phyloP scores from a whole-genome alignment of 2,329 filamentous ascomycete genomes.

The Ophiocordyceps camponoti-leonardi region DNA sequence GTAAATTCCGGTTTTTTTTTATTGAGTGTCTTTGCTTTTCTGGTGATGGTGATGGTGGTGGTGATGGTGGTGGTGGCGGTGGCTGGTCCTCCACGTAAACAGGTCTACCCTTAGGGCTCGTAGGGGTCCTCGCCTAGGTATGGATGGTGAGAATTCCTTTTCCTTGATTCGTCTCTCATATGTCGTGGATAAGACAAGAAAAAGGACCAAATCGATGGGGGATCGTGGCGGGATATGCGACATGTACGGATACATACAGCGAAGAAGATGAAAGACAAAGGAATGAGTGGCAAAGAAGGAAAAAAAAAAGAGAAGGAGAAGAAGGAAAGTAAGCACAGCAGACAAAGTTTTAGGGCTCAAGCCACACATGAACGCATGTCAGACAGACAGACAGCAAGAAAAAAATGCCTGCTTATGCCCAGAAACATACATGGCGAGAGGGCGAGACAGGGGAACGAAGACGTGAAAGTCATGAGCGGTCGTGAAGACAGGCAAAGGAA shows the following conservation, averaged over 20 bases:
- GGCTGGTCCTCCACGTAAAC: too few species aligned
- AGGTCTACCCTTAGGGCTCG: too few species aligned
- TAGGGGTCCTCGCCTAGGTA: too few species aligned
- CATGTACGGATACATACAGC: not conserved
- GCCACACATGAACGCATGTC: too few species aligned
- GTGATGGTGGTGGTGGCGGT: too few species aligned
- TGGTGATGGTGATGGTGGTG: too few species aligned
- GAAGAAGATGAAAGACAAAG: constrained; percentile 1
- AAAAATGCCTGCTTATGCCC: not conserved
- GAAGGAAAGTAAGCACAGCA: too few species aligned
- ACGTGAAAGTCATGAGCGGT: constrained; percentile 2
- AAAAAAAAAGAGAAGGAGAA: not conserved
- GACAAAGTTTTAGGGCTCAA: too few species aligned
- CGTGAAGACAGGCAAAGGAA: constrained; percentile 5
- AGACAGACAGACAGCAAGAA: too few species aligned
- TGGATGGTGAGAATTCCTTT: too few species aligned
- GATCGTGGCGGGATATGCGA: not conserved
- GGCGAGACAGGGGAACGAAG: not conserved
- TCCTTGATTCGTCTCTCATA: too few species aligned
- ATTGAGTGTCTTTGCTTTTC: not conserved
- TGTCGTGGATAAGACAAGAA: not conserved
- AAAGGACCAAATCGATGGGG: not conserved
- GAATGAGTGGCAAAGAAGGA: constrained; percentile 1
- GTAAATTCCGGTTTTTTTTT: not conserved
- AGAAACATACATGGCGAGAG: not conserved